A percentile compares a stretch with the other conserved stretches of the same genome.
phyloP scores from a whole-genome alignment of 2,329 filamentous ascomycete species.

The Stachybotrys chlorohalonatus region DNA sequence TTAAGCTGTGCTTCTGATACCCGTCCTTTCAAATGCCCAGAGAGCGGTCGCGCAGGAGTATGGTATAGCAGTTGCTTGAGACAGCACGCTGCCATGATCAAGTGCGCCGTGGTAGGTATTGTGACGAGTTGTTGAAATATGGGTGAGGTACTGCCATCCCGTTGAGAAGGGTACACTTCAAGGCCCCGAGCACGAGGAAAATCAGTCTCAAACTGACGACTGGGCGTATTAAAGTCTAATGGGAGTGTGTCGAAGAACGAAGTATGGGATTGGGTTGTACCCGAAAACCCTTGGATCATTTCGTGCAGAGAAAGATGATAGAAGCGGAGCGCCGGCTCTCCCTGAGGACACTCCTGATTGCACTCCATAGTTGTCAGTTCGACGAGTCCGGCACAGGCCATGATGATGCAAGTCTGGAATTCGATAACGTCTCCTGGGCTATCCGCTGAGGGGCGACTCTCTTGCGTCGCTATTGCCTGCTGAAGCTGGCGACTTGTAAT shows the following conservation, averaged over 20 bases:
- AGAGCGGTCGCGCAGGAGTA: background rate
- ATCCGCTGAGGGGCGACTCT: background rate
- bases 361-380: background rate
- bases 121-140: background rate
- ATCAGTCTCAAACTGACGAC: no score
- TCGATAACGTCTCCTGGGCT: background rate
- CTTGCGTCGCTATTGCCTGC: background rate
- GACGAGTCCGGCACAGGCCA: background rate
- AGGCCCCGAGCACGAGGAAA: no score
- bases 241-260: no score
- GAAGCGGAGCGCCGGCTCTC: background rate
- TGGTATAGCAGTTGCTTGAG: background rate
- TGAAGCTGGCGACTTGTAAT: background rate
- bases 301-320: background rate
- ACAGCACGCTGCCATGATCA: background rate
- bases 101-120: background rate
- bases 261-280: background rate
- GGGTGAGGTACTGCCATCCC: background rate
- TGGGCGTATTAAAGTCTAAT: no score
- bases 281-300: background rate
- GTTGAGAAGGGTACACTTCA: no score
- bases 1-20: background rate
- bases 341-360: background rate
- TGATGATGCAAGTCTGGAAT: background rate
- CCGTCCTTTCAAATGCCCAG: background rate